phyloP scores from a whole-genome alignment of 2,329 filamentous ascomycete genomes.

The Epichloe festucae region DNA sequence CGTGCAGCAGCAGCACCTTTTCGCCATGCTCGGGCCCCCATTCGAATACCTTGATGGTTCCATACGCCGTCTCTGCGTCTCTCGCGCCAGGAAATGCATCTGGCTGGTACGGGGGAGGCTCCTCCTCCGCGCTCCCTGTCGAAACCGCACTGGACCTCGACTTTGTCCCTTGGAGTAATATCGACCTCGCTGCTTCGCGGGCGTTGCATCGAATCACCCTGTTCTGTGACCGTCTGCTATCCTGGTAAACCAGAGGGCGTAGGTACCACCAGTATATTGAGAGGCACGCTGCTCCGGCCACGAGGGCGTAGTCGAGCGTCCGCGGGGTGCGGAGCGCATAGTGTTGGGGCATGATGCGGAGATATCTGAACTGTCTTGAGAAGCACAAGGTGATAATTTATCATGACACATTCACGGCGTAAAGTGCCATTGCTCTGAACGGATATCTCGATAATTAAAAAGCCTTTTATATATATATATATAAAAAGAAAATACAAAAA shows the following conservation, averaged over 20 bases:
- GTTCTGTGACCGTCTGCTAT: constrained; percentile 4
- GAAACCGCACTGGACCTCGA: too few species aligned
- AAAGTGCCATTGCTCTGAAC: too few species aligned
- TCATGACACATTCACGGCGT: too few species aligned
- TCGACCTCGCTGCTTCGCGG: background rate
- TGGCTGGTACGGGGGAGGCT: constrained; percentile 47
- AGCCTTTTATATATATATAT: too few species aligned
- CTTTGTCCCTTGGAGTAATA: background rate
- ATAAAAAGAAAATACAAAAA: too few species aligned
- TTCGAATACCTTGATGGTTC: constrained; percentile 62
- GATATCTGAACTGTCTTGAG: background rate
- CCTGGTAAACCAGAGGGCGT: constrained; percentile 10
- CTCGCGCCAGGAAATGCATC: constrained; percentile 56
- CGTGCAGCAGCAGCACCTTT: constrained; percentile 65
- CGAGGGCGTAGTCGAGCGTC: constrained; percentile 6
- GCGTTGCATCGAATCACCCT: background rate
- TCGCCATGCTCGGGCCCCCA: constrained; percentile 61
- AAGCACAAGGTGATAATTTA: background rate
- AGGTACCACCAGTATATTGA: constrained; percentile 24
- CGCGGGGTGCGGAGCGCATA: constrained; percentile 2
- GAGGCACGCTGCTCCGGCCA: constrained; percentile 17
- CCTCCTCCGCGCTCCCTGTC: background rate
- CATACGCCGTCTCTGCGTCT: constrained; percentile 58
- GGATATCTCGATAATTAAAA: too few species aligned
- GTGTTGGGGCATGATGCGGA: constrained; percentile 2